Percentiles rank a stretch among this genome's conserved stretches.
Evolutionary conservation across 768 basidiomycete genomes (phyloP).

Genomic region (Suillus placidus): DNA sequence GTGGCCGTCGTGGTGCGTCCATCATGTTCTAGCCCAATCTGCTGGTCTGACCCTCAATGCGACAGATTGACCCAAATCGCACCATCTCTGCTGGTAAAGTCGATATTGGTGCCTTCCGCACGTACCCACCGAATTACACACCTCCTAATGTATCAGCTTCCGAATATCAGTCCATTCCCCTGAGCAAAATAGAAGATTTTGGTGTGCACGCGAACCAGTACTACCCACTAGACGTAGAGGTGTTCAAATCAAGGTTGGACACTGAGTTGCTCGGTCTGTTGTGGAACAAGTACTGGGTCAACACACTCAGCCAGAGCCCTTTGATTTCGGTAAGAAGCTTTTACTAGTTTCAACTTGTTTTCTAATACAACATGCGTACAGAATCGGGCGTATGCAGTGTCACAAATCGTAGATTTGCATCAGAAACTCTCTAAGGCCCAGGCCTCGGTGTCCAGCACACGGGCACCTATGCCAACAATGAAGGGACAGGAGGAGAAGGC

Average conservation of each 20-base stretch:
- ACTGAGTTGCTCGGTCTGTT: slow-evolving; percentile 84
- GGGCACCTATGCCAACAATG: slow-evolving; percentile 53
- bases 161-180: slow-evolving; percentile 95
- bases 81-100: slow-evolving; percentile 98
- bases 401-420: slow-evolving; percentile 87
- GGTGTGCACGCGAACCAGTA: slow-evolving; percentile 98
- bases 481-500: slow-evolving; percentile 54
- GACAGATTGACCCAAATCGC: slow-evolving; percentile 94
- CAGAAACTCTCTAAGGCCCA: slow-evolving; percentile 85
- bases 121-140: slow-evolving; percentile 94
- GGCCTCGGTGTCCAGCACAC: slow-evolving; percentile 54
- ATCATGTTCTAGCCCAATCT: neutral
- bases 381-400: slow-evolving; percentile 94
- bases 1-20: slow-evolving; percentile 89
- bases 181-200: slow-evolving; percentile 98
- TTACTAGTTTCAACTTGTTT: neutral
- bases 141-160: slow-evolving; percentile 71
- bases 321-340: slow-evolving; percentile 74
- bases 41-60: neutral
- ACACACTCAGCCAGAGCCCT: slow-evolving; percentile 91
- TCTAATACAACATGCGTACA: slow-evolving; percentile 33
- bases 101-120: slow-evolving; percentile 98
- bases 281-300: slow-evolving; percentile 99
- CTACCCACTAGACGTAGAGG: slow-evolving; percentile 91
- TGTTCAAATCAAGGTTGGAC: slow-evolving; percentile 92